These are phyloP conservation scores for Nasturtium officinale DNA, from an alignment of 345 rosid genomes.

Conservation along the genomic window DNA sequence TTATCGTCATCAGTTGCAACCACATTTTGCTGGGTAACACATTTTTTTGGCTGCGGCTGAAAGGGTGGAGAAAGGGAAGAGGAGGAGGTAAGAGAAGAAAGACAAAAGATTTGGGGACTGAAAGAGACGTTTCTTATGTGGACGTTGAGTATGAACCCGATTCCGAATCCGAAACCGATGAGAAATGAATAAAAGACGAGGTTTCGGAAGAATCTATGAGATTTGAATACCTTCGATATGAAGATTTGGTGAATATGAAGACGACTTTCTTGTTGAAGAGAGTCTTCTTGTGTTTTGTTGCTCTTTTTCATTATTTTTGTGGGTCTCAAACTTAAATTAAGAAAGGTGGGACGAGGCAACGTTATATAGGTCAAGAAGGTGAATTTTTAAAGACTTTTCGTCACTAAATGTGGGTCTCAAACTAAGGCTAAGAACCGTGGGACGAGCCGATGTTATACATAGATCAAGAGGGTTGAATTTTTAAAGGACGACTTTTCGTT, in stretches of 20 bases:
- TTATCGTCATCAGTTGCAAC: not conserved
- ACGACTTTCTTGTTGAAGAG: conserved; percentile 18
- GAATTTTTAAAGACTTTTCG: conserved; percentile 19
- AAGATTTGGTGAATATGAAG: conserved; percentile 33
- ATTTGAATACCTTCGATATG: conserved; percentile 22
- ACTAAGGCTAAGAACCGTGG: not conserved
- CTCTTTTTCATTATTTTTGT: conserved; percentile 10
- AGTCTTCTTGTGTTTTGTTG: conserved; percentile 26
- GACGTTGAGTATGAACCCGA: conserved; percentile 47
- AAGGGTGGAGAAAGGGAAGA: conserved; percentile 16
- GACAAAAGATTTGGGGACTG: conserved; percentile 45
- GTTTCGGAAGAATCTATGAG: conserved; percentile 43
- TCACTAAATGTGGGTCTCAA: not conserved
- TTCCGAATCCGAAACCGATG: conserved; percentile 52
- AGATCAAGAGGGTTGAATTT: not conserved
- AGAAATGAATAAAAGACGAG: conserved; percentile 46
- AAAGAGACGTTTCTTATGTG: conserved; percentile 47
- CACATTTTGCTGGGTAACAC: not conserved
- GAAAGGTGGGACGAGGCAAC: not conserved
- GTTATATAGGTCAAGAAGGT: no score
- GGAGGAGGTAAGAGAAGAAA: conserved; percentile 3
- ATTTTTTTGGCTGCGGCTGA: not conserved
- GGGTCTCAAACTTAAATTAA: not conserved
- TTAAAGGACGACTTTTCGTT: conserved; percentile 21
- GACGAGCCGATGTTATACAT: not conserved